Base-by-base conservation (phyloP, 768 basidiomycete species). In the Boletus bicolor region DNA sequence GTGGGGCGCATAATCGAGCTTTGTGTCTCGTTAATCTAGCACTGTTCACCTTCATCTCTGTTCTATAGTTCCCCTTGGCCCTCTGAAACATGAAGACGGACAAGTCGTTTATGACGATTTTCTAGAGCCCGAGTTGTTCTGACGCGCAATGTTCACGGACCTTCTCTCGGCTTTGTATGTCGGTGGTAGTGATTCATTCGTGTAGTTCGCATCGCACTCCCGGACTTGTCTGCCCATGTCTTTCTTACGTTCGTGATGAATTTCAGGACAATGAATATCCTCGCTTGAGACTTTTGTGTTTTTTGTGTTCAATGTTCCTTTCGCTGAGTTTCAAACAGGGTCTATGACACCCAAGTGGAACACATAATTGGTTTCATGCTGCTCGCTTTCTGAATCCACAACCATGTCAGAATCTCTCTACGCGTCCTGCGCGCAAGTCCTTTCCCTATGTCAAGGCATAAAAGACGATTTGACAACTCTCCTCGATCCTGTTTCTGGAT, bases 351-450 rank as follows among this genome's bases (percentile, higher is more conserved):
- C 10, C 30, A 34, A 5, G 37, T 21, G 17, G 32, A 24, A 24
- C 39, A 19, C n/a, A 56, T 55, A 26, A 41, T 26, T n/a, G 12
- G 49, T 41, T 19, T 30, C 37, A 50, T 49, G 55, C 2, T 28
- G 5, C 44, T 60, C 36, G 44, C 11, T 10, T 32, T 32, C 12
- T 30, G 21, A 35, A 35, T 57, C 24, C 10, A 39, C 56, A 14
- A 4, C 46, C 47, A 71, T 71, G 69, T 67, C 71, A 24, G 69
- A 71, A 15, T 64, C 69, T 8, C 76, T 89, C 11, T 89, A 84
- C 63, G 75, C 76, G n/a, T 77, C 83, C 9, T 88, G 80, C 63
- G 88, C 88, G 3, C 82, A 89, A 56, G 85, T 87, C 15, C 79
- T 89, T 10, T 73, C 80, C 0, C 62, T 82, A 37, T 82, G 79